Percentiles rank a stretch among this genome's conserved stretches.
phyloP scores from a whole-genome alignment of 352 stramenopile species.

The Phytophthora hybrid region DNA sequence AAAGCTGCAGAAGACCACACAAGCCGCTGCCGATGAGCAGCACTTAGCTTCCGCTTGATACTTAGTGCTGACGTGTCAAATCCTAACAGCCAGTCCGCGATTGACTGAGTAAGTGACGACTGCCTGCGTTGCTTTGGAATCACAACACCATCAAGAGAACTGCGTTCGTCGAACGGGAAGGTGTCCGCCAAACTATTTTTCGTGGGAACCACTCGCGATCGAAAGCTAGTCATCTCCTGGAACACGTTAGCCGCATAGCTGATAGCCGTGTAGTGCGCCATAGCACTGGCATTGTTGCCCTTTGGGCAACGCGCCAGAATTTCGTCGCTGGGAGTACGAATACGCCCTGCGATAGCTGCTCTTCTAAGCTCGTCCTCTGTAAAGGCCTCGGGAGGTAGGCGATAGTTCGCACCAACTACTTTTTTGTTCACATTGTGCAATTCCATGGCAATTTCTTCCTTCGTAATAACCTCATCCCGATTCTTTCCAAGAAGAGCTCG shows the following conservation, averaged over 20 bases:
- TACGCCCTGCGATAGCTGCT: constrained; percentile 52
- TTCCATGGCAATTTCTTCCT: constrained; percentile 71
- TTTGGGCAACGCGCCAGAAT: constrained; percentile 58
- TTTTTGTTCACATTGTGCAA: constrained; percentile 46
- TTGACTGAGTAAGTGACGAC: constrained; percentile 52
- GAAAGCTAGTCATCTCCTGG: constrained; percentile 69
- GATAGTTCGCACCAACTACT: constrained; percentile 35
- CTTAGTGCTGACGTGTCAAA: constrained; percentile 57
- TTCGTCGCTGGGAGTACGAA: constrained; percentile 55
- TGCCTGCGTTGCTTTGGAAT: constrained; percentile 59
- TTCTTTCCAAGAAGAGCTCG: constrained; percentile 53
- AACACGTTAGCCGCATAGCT: constrained; percentile 66
- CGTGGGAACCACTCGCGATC: constrained; percentile 48
- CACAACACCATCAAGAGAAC: constrained; percentile 47
- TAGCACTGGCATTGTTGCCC: constrained; percentile 61
- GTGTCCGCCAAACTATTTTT: constrained; percentile 53
- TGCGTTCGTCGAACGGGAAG: constrained; percentile 51
- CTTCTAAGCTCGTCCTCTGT: constrained; percentile 66
- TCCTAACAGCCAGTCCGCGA: constrained; percentile 73
- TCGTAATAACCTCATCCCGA: constrained; percentile 66
- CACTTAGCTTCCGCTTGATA: constrained; percentile 54
- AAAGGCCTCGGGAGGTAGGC: constrained; percentile 69
- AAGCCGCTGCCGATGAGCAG: constrained; percentile 62
- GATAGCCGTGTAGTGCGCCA: constrained; percentile 75
- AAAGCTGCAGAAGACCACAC: constrained; percentile 65